These are phyloP conservation scores for Starmerella apis DNA, from an alignment of 805 yeast genomes.

Conservation along the genomic window DNA sequence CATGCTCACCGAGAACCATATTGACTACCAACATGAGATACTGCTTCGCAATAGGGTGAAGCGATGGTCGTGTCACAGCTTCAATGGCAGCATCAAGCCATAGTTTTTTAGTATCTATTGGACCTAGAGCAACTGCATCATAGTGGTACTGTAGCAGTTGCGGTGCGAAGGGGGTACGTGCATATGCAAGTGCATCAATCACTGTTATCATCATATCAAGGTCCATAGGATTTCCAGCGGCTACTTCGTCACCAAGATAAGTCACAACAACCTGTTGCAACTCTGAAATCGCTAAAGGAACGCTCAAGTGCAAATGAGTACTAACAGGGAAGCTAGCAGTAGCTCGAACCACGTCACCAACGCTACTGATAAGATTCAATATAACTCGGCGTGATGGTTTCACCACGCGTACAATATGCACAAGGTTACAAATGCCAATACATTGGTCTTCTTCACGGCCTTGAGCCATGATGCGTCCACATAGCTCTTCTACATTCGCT, in stretches of 20 bases:
- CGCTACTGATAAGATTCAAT: slow-evolving; percentile 29
- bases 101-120: slow-evolving; percentile 1
- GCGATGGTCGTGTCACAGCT: not conserved
- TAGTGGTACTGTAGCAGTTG: slow-evolving; percentile 11
- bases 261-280: slow-evolving; percentile 41
- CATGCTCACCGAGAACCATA: slow-evolving; percentile 55
- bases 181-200: slow-evolving; percentile 6
- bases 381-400: slow-evolving; percentile 8
- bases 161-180: not conserved
- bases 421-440: slow-evolving; percentile 58
- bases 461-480: slow-evolving; percentile 42
- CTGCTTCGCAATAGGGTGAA: slow-evolving; percentile 12
- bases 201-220: slow-evolving; percentile 11
- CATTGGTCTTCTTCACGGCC: slow-evolving; percentile 45
- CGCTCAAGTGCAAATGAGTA: slow-evolving; percentile 56
- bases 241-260: not conserved
- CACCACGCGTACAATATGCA: slow-evolving; percentile 32
- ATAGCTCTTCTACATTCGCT: slow-evolving; percentile 41
- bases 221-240: not conserved
- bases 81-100: slow-evolving; percentile 14
- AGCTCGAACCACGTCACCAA: slow-evolving; percentile 38
- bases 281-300: slow-evolving; percentile 56
- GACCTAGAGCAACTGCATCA: slow-evolving; percentile 1
- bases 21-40: slow-evolving; percentile 39
- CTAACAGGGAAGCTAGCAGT: slow-evolving; percentile 40